Percentiles rank a stretch among this genome's conserved stretches.
These are phyloP conservation scores for Fusarium nurragi DNA, from an alignment of 2,329 filamentous ascomycete genomes.

Conservation along the genomic window DNA sequence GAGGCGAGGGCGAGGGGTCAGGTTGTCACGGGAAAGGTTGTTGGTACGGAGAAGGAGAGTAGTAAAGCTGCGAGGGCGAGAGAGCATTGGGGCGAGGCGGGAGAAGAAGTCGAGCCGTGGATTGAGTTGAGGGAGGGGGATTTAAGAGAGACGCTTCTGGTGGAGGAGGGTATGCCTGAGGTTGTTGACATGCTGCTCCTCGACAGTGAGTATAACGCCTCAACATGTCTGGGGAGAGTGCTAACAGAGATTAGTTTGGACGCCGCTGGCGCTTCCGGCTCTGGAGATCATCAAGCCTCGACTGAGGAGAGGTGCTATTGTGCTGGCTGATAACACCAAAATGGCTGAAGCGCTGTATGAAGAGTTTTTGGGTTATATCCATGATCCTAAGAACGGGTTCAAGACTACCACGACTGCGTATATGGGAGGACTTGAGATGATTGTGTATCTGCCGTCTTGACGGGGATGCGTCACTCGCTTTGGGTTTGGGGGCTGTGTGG, in stretches of 20 bases:
- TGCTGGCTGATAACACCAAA: constrained; percentile 62
- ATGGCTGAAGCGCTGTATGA: constrained; percentile 53
- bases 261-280: constrained; percentile 62
- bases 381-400: constrained; percentile 59
- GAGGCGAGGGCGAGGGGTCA: constrained; percentile 26
- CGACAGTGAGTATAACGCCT: constrained; percentile 61
- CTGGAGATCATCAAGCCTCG: constrained; percentile 59
- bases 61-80: constrained; percentile 62
- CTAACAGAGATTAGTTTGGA: constrained; percentile 59
- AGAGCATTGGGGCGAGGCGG: constrained; percentile 64
- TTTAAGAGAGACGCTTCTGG: constrained; percentile 61
- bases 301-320: constrained; percentile 57
- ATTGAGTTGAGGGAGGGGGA: constrained; percentile 69
- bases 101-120: constrained; percentile 57
- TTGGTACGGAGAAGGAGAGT: constrained; percentile 69
- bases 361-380: constrained; percentile 59
- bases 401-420: constrained; percentile 51
- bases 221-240: accelerated
- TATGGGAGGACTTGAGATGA: constrained; percentile 46
- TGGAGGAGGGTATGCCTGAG: constrained; percentile 51
- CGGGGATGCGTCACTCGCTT: accelerated
- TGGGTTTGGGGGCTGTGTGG: not conserved
- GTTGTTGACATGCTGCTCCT: constrained; percentile 67
- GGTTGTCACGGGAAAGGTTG: constrained; percentile 51
- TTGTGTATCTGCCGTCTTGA: constrained; percentile 36